phyloP scores from a whole-genome alignment of 2,329 filamentous ascomycete genomes.

The Ramularia endophylla region DNA sequence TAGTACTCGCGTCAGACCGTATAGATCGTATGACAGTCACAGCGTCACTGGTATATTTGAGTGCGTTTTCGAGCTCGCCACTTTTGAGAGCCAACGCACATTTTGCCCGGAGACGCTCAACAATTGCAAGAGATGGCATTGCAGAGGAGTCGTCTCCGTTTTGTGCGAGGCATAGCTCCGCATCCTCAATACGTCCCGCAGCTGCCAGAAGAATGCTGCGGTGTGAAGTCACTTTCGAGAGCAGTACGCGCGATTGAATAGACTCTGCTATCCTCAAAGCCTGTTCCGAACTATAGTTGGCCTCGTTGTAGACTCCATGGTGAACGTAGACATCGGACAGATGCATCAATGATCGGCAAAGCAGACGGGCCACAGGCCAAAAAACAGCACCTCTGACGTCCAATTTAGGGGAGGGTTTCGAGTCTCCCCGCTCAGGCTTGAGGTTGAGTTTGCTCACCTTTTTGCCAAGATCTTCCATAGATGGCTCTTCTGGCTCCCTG shows the following conservation, averaged over 20 bases:
- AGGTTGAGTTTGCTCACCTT: slow-evolving; percentile 30
- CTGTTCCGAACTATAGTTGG: slow-evolving; percentile 80
- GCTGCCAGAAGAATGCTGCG: slow-evolving; percentile 19
- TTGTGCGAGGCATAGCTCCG: slow-evolving; percentile 24
- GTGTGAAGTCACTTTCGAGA: slow-evolving; percentile 16
- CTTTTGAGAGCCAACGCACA: slow-evolving; percentile 17
- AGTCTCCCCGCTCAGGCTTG: slow-evolving; percentile 30
- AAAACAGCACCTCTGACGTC: slow-evolving; percentile 59
- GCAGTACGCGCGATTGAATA: slow-evolving; percentile 12
- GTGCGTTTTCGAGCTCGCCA: slow-evolving; percentile 18
- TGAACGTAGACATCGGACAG: slow-evolving; percentile 75
- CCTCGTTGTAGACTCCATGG: slow-evolving; percentile 81
- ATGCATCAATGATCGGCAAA: slow-evolving; percentile 66
- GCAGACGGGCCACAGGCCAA: slow-evolving; percentile 70
- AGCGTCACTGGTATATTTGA: slow-evolving; percentile 17
- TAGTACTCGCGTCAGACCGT: slow-evolving; percentile 3
- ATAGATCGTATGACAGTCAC: slow-evolving; percentile 5
- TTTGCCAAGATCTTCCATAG: slow-evolving; percentile 15
- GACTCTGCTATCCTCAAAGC: slow-evolving; percentile 66
- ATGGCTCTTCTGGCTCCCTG: slow-evolving; percentile 8
- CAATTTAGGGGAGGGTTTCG: not conserved
- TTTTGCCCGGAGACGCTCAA: slow-evolving; percentile 19
- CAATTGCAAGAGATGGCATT: slow-evolving; percentile 8
- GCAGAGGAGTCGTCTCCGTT: slow-evolving; percentile 4
- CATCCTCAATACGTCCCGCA: slow-evolving; percentile 24